Conservation (phyloP, 345 rosid species). For the Gossypium herbaceum region DNA sequence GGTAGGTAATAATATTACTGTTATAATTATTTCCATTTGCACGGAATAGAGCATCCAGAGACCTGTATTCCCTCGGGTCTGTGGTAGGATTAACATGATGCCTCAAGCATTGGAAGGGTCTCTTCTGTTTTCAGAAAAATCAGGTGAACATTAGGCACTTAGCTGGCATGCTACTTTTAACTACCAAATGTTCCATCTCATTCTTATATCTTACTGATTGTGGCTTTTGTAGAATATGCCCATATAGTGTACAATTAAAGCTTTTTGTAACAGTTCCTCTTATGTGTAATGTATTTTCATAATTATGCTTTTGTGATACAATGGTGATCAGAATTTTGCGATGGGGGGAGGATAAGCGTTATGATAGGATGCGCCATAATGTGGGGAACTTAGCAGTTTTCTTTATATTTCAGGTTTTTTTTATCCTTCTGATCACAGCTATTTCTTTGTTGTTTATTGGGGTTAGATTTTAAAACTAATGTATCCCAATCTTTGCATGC, state of each 20-base stretch:
- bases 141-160: not conserved
- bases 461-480: conserved; percentile 1
- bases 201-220: not conserved
- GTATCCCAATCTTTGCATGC: not conserved
- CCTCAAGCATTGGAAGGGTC: not conserved
- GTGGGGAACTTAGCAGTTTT: conserved; percentile 66
- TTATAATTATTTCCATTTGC: not conserved
- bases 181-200: not conserved
- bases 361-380: conserved; percentile 72
- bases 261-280: not conserved
- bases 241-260: not conserved
- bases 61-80: too few relatives aligned
- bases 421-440: conserved; percentile 5
- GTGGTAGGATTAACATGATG: conserved; percentile 2
- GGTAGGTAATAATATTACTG: not conserved
- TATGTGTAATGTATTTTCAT: not conserved
- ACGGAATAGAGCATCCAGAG: not conserved
- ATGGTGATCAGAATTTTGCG: conserved; percentile 59
- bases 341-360: conserved; percentile 94
- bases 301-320: not conserved
- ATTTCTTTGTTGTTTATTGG: conserved; percentile 6
- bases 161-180: not conserved
- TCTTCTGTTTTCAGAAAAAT: not conserved
- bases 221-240: not conserved
- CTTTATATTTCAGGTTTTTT: conserved; percentile 70